A percentile compares a stretch with the other conserved stretches of the same genome.
phyloP scores from a whole-genome alignment of 2,329 filamentous ascomycete species.

The Fusarium temperatum region DNA sequence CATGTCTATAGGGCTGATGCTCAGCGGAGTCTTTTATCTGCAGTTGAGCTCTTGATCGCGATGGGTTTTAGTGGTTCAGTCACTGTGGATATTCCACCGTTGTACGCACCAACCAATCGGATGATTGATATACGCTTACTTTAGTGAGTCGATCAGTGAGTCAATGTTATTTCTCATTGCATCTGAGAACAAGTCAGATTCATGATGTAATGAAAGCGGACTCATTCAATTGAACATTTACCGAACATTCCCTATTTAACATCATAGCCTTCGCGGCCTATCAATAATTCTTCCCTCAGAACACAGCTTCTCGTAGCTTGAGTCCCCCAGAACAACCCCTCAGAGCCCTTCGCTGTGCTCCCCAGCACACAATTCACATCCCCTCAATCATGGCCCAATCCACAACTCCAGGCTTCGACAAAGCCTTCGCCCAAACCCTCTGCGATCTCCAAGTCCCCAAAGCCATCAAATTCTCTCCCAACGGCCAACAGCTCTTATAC shows the following conservation, averaged over 20 bases:
- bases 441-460: constrained; percentile 25
- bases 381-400: constrained; percentile 1
- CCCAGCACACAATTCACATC: neutral
- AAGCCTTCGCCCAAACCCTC: constrained; percentile 12
- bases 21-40: neutral
- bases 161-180: neutral
- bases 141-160: neutral
- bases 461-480: constrained; percentile 7
- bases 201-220: neutral
- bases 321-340: neutral
- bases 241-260: neutral
- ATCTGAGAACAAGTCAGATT: neutral
- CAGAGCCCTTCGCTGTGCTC: neutral
- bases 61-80: no score
- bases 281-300: neutral
- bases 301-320: neutral
- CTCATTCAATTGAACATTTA: no score
- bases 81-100: rapidly evolving
- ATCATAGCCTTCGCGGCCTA: rapidly evolving
- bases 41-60: neutral
- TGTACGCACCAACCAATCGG: neutral
- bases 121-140: neutral
- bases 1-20: neutral
- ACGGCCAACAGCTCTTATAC: constrained; percentile 8
- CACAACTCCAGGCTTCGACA: neutral